Conservation (phyloP, 129 eudicot genomes). For the Apium graveolens region DNA sequence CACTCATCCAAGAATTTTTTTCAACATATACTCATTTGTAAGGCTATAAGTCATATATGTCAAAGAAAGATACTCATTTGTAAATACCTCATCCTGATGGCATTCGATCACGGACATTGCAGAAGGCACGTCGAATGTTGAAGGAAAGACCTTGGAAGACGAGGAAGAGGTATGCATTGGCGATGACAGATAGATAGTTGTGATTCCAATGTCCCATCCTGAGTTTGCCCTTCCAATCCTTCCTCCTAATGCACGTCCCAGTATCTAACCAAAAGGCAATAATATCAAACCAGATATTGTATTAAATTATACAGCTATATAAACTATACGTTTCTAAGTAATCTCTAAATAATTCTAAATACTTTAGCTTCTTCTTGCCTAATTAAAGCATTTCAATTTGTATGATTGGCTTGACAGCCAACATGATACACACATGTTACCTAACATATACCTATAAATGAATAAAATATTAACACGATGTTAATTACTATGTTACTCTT, state of each 20-base stretch:
- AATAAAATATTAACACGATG: background rate
- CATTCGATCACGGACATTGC: constrained; percentile 60
- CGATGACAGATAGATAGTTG: constrained; percentile 35
- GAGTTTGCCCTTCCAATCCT: constrained; percentile 44
- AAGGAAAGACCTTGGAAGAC: constrained; percentile 34
- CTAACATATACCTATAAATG: background rate
- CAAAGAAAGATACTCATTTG: no score
- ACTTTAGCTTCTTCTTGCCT: background rate
- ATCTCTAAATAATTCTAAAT: background rate
- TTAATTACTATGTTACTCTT: background rate
- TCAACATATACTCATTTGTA: no score
- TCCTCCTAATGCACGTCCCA: constrained; percentile 81
- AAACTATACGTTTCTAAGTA: background rate
- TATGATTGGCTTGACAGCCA: background rate
- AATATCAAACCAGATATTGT: background rate
- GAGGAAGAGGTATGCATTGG: background rate
- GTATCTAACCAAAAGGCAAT: constrained; percentile 25
- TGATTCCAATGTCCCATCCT: constrained; percentile 91
- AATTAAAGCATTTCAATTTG: background rate
- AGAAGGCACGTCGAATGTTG: constrained; percentile 46
- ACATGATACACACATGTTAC: background rate
- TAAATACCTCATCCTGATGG: constrained; percentile 88
- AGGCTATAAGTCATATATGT: no score
- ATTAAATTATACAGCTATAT: background rate
- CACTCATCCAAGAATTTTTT: no score